phyloP scores from a whole-genome alignment of 139 green algal genomes.

The Haematococcus sp. region DNA sequence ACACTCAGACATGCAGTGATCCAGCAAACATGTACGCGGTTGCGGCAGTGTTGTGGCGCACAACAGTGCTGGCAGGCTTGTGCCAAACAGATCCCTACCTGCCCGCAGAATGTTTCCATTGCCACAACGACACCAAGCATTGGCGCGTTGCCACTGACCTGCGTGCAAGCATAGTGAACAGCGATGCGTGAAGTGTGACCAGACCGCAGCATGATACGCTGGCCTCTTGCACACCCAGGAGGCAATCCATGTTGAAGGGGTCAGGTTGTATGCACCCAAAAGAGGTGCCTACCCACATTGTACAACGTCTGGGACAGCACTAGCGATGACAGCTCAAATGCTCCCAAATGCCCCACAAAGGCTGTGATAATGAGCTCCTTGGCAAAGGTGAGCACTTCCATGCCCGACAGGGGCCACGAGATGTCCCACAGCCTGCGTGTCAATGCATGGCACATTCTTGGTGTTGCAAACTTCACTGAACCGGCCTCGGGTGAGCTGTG shows the following conservation, averaged over 20 bases:
- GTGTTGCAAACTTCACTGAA: no score
- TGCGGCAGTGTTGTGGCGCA: no score
- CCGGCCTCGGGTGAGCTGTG: no score
- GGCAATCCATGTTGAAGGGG: no score
- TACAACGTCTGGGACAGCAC: conserved; percentile 60
- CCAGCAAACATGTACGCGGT: no score
- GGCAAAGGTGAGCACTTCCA: conserved; percentile 61
- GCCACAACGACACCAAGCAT: conserved; percentile 56
- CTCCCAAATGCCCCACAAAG: conserved; percentile 50
- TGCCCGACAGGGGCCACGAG: conserved; percentile 55
- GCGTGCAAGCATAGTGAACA: neutral
- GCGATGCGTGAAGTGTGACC: no score
- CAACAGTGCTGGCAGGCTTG: no score
- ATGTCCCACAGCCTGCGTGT: conserved; percentile 43
- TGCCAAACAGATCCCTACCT: no score
- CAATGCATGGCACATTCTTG: neutral
- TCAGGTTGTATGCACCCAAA: no score
- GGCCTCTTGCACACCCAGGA: no score
- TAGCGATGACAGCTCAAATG: conserved; percentile 45
- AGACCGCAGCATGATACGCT: no score
- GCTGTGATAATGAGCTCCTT: conserved; percentile 67
- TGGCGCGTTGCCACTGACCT: conserved; percentile 44
- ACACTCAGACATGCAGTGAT: no score
- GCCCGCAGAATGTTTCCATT: conserved; percentile 65
- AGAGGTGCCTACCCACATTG: conserved; percentile 39